Evolutionary conservation across 805 yeast species (phyloP).

Genomic region (Saturnispora saitoi): DNA sequence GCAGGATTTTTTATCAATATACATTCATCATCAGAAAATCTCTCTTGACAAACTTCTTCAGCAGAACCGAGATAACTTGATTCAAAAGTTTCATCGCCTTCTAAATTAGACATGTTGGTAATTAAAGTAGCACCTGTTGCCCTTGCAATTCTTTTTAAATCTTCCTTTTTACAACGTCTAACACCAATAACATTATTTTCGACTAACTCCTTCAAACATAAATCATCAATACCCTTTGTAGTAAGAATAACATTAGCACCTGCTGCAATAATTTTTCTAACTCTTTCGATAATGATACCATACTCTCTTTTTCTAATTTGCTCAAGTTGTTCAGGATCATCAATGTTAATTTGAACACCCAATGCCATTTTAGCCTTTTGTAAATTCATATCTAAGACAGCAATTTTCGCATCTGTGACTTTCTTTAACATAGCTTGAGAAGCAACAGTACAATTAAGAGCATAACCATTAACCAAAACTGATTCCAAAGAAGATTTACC

Average conservation of each 20-base stretch:
- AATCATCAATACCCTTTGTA: constrained; percentile 91
- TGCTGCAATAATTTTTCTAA: constrained; percentile 68
- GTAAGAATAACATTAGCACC: constrained; percentile 93
- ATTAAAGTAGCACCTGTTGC: constrained; percentile 96
- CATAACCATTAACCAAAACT: constrained; percentile 83
- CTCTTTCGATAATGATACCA: constrained; percentile 76
- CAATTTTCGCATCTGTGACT: constrained; percentile 66
- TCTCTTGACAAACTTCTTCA: constrained; percentile 82
- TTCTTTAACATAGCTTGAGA: constrained; percentile 90
- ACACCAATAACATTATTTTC: constrained; percentile 93
- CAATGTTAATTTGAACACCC: constrained; percentile 95
- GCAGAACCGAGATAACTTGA: constrained; percentile 79
- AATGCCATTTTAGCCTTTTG: constrained; percentile 97
- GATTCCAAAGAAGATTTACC: constrained; percentile 91
- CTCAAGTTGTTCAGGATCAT: constrained; percentile 89
- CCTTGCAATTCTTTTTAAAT: constrained; percentile 89
- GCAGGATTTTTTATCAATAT: constrained; percentile 83
- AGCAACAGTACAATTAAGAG: constrained; percentile 93
- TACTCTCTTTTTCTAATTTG: constrained; percentile 83
- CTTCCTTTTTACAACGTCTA: constrained; percentile 95
- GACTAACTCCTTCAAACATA: constrained; percentile 83
- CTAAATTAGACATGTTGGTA: constrained; percentile 81
- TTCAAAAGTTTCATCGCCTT: constrained; percentile 92
- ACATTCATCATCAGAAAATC: constrained; percentile 94
- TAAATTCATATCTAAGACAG: constrained; percentile 82